These are phyloP conservation scores for Atractiella rhizophila DNA, from an alignment of 768 basidiomycete species.

Conservation along the genomic window DNA sequence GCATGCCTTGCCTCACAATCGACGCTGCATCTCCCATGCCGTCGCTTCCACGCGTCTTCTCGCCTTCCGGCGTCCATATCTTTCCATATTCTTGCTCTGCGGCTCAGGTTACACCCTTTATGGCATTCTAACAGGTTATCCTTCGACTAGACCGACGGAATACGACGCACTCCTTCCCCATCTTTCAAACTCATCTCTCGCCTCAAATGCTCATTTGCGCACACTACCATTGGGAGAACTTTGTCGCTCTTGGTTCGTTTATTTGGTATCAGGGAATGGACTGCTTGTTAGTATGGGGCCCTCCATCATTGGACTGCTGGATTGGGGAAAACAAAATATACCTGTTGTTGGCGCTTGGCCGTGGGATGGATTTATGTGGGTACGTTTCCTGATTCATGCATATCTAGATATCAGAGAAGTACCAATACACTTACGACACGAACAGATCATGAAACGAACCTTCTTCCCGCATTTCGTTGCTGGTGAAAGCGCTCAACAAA, in stretches of 20 bases:
- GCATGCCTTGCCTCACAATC: constrained; percentile 8
- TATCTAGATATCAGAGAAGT: neutral
- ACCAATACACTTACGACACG: neutral
- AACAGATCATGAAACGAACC: constrained; percentile 12
- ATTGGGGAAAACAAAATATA: constrained; percentile 9
- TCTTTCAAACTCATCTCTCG: constrained; percentile 4
- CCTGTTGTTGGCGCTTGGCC: constrained; percentile 8
- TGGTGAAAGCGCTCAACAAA: constrained; percentile 5
- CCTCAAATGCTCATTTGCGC: constrained; percentile 3
- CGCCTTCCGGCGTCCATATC: neutral
- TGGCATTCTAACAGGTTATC: neutral
- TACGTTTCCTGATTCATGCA: neutral
- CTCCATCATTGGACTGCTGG: constrained; percentile 9
- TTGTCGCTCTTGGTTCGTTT: constrained; percentile 11
- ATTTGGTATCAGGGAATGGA: constrained; percentile 4
- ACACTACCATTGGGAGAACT: constrained; percentile 1
- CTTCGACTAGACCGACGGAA: neutral
- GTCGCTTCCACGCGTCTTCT: neutral
- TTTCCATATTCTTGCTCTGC: neutral
- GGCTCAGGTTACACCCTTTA: neutral
- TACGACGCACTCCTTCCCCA: constrained; percentile 8
- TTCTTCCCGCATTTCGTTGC: constrained; percentile 15
- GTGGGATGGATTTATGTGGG: constrained; percentile 8
- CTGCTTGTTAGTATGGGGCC: constrained; percentile 9
- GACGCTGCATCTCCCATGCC: too few relatives aligned